These are phyloP conservation scores for Annona squamosa DNA, from an alignment of 164 flowering plant species.

Conservation along the genomic window DNA sequence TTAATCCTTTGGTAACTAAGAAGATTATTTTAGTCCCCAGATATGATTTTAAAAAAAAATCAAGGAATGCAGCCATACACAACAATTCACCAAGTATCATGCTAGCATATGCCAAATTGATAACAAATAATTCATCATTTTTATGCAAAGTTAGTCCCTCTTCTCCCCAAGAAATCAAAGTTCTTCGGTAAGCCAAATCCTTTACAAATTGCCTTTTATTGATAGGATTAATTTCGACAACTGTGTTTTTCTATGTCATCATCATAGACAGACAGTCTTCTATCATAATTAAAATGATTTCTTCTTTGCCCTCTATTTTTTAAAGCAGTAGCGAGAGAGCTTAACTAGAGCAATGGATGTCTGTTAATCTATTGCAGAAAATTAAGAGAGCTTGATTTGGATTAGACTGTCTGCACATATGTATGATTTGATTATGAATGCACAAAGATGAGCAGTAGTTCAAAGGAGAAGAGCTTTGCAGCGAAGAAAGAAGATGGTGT, in stretches of 20 bases:
- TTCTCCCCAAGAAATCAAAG: neutral
- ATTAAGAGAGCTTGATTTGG: no score
- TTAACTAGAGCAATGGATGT: neutral
- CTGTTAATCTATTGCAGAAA: neutral
- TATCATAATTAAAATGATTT: neutral
- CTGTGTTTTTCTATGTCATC: no score
- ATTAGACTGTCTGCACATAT: no score
- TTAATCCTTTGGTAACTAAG: neutral
- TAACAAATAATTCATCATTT: neutral
- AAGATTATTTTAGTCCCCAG: neutral
- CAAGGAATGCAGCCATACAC: neutral
- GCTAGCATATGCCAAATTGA: neutral
- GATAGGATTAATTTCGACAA: no score
- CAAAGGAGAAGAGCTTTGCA: constrained; percentile 24
- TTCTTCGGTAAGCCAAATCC: neutral
- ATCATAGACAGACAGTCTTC: neutral
- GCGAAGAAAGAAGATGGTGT: constrained; percentile 27
- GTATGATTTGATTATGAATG: constrained; percentile 19
- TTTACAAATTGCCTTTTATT: no score
- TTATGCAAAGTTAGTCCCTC: neutral
- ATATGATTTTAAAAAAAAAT: no score
- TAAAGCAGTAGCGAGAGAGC: neutral
- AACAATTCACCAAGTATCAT: neutral
- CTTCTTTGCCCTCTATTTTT: neutral
- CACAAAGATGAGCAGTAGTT: constrained; percentile 34